Evolutionary conservation across 352 stramenopile genomes (phyloP), one percentile per base, ranked within the genome.

Genomic region (Globisporangium carolinianum): DNA sequence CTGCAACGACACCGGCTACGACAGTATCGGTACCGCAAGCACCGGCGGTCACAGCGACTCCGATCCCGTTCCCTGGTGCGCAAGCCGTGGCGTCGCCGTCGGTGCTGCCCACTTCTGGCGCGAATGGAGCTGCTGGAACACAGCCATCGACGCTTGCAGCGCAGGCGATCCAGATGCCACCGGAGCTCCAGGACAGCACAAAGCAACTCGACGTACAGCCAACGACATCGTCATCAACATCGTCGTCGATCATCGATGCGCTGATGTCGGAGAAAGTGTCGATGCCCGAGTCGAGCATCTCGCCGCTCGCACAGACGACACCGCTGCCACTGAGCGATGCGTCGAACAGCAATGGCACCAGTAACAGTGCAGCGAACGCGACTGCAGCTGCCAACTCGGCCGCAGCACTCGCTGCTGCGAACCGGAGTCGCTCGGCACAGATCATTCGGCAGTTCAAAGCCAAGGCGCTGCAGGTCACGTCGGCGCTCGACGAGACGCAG

Each of bases 391-490:
- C 47, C 11, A 71, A 65, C 42, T 69, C 61, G 18, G 60, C 65
- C 53, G 66, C 63, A 10, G 55, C 62, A 1, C 56, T 70, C 9
- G 61, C 65, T 8, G 65, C 68, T 24, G 66, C 71, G 32, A 83
- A 71, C 53, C 80, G 80, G 39, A 89, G 69, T 66, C 83, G 84
- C 37, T 93, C 83, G 4, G 77, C 81, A 6, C 81, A 90, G 66
- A 89, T 93, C 47, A 84, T 93, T 64, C 75, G 76, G 53, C 80
- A 93, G 59, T 93, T 93, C 55, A 89, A 90, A 50, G 67, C 70
- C 2, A 76, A 83, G 53, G 83, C 83, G 2, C 77, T 90, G 58
- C 77, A 90, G 58, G 83, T 93, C 37, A 93, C 83, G 4, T 91
- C 81, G 42, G 78, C 80, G n/a, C 61, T 93, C 24, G 83, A 91